phyloP scores from a whole-genome alignment of 257 asterid genomes.

The Cordia subcordata region DNA sequence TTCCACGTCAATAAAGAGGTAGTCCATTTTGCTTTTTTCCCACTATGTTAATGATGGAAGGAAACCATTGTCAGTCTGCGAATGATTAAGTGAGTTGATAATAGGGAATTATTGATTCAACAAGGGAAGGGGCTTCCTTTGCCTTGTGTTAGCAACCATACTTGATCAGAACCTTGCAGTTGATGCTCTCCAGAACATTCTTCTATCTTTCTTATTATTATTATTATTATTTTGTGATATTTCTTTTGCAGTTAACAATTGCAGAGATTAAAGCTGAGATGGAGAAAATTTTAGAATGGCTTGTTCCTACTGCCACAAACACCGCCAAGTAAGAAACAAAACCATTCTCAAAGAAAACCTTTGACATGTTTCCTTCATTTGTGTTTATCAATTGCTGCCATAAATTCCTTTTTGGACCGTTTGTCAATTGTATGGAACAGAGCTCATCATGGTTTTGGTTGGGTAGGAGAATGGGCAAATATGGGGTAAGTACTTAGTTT shows the following conservation, averaged over 20 bases:
- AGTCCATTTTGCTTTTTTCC: not conserved
- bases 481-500: constrained; percentile 50
- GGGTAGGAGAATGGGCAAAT: constrained; percentile 93
- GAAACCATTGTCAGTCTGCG: not conserved
- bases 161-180: not conserved
- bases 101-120: not conserved
- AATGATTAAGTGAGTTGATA: no score
- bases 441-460: constrained; percentile 85
- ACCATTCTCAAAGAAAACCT: not conserved
- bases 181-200: not conserved
- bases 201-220: not conserved
- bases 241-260: constrained; percentile 42
- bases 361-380: not conserved
- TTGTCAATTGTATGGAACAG: constrained; percentile 26
- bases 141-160: not conserved
- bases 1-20: constrained; percentile 66
- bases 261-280: constrained; percentile 63
- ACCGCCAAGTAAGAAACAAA: constrained; percentile 60
- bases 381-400: not conserved
- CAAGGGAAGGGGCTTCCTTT: no score
- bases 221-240: no score
- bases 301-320: constrained; percentile 61
- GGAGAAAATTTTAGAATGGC: constrained; percentile 81
- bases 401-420: not conserved
- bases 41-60: not conserved